Evolutionary conservation across 2,329 filamentous ascomycete genomes (phyloP).

Genomic region (Aspergillus pseudoterreus): DNA sequence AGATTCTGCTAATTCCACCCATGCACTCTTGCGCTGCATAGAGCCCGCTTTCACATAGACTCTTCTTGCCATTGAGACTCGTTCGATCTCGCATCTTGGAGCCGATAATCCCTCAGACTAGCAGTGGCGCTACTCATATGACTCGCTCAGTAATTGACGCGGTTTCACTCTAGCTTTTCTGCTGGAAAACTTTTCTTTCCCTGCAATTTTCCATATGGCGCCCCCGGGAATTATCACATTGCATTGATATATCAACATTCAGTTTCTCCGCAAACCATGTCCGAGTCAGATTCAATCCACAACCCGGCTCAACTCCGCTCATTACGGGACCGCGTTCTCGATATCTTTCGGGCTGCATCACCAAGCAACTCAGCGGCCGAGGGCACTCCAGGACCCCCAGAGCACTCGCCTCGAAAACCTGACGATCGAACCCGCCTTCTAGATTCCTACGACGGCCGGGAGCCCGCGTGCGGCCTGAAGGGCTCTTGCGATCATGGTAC

Average conservation of each 20-base stretch:
- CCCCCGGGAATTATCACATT: too few species aligned
- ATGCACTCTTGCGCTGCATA: too few species aligned
- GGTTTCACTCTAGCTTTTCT: too few species aligned
- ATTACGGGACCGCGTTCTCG: constrained; percentile 28
- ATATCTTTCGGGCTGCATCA: constrained; percentile 25
- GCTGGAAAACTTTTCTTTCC: too few species aligned
- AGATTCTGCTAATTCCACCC: too few species aligned
- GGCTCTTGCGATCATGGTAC: constrained; percentile 66
- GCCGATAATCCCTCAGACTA: too few species aligned
- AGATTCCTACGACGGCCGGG: constrained; percentile 35
- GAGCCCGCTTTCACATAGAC: too few species aligned
- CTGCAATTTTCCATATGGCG: too few species aligned
- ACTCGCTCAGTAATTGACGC: too few species aligned
- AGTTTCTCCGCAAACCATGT: constrained; percentile 17
- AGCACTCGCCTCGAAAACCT: constrained; percentile 14
- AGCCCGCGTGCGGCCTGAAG: constrained; percentile 37
- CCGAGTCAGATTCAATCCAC: constrained; percentile 23
- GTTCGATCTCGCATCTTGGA: too few species aligned
- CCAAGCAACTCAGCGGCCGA: not conserved
- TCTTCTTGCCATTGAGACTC: too few species aligned
- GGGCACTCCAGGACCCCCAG: constrained; percentile 10
- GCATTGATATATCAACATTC: constrained; percentile 1
- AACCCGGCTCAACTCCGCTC: constrained; percentile 23
- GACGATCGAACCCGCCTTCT: constrained; percentile 37
- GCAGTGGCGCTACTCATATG: too few species aligned